Evolutionary conservation across 768 basidiomycete species (phyloP), one percentile per base, ranked within the genome.

Genomic region (Galerina marginata): DNA sequence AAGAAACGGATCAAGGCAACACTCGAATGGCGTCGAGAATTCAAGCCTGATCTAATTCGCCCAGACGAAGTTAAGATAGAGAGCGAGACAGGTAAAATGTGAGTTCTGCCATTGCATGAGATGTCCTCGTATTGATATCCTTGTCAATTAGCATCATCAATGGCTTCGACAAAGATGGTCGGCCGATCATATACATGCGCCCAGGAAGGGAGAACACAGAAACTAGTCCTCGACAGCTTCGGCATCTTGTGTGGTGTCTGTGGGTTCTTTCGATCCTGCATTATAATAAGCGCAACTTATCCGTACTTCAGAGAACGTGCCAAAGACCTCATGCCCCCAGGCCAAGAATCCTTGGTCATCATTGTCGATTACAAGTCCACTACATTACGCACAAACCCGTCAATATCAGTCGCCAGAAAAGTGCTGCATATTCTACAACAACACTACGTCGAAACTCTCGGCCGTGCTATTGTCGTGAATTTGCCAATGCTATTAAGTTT

Each of bases 51-150:
- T 54, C 76, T 95, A 20, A 94, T 95, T 59, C 79, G 82, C 4
- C 92, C 92, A 3, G 90, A 88, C 44, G 93, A 95, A 65, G 86
- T 91, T 63, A 86, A 84, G 66, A 82, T 90, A 37, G 93, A 95
- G 72, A 86, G 88, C 52, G 86, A 92, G 74, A 92, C 91, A 0
- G 93, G 93, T 14, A 96, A 96, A 75, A 94, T 96, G 93, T 93
- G 65, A 54, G 87, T 73, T 51, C 20, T 42, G 29, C 29, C 29
- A 29, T 56, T 33, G 11, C 58, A 11, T 37, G 16, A 14, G 26
- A 12, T 4, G 39, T 33, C 33, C 42, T 26, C 25, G 16, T 33
- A 16, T 25, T 9, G 40, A 23, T 48, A 20, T 42, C n/a, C 37
- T 37, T n/a, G 15, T 49, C 44, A 16, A 23, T 9, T 64, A 94